These are phyloP conservation scores for Trypanosoma cruzi DNA, from an alignment of 208 protist genomes.

Conservation along the genomic window DNA sequence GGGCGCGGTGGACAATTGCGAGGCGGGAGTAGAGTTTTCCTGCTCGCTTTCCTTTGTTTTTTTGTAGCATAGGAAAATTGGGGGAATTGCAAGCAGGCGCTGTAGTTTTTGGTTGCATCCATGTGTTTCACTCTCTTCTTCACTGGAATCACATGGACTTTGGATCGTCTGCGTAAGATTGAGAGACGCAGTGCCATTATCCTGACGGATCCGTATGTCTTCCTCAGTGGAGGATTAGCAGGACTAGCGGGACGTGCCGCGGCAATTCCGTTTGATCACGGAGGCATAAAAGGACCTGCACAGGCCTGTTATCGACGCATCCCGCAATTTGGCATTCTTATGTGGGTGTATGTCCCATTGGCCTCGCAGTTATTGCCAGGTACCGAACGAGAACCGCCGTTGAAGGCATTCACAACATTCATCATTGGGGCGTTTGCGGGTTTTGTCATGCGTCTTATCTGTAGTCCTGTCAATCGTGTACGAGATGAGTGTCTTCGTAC, in stretches of 20 bases:
- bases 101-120: neutral
- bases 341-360: constrained; percentile 88
- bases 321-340: constrained; percentile 81
- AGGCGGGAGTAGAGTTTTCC: too few species aligned
- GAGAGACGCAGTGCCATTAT: constrained; percentile 62
- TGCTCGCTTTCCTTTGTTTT: constrained; percentile 13
- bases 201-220: constrained; percentile 75
- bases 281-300: constrained; percentile 69
- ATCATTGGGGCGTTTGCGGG: constrained; percentile 74
- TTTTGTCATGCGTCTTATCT: constrained; percentile 85
- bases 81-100: too few species aligned
- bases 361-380: constrained; percentile 68
- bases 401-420: constrained; percentile 85
- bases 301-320: constrained; percentile 73
- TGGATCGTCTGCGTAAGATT: constrained; percentile 53
- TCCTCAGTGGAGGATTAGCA: constrained; percentile 76
- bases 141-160: constrained; percentile 32
- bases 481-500: constrained; percentile 81
- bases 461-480: constrained; percentile 86
- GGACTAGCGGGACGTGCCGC: constrained; percentile 60
- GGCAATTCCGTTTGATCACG: constrained; percentile 68
- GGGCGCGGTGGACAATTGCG: too few species aligned
- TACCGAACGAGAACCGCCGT: constrained; percentile 55
- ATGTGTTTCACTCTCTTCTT: constrained; percentile 27
- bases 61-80: too few species aligned